Base-by-base conservation (phyloP, 2,329 filamentous ascomycete species). In the Calonectria henricotiae region DNA sequence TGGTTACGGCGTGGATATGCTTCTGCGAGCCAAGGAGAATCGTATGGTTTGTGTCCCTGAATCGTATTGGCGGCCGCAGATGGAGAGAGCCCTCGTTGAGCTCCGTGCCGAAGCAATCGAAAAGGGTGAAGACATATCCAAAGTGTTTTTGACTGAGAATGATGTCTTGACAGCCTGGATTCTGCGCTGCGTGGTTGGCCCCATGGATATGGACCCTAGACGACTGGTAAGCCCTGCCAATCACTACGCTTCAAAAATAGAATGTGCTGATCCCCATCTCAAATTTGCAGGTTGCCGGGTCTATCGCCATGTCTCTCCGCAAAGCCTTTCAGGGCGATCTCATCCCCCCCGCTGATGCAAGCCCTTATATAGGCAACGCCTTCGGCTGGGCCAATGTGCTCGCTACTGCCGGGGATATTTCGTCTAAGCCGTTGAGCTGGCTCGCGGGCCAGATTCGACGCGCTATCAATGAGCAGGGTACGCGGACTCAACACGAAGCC, bases 41-140 rank as follows among this genome's bases (percentile, higher is more conserved):
- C 58, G 72, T 0, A 73, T 73, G 68, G 62, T 73, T 1, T 73
- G 68, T 8, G 62, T 73, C n/a, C 72, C 72, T 0, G 39, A 66
- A 2, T 44, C 69, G 0, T 71, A 66, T 27, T 71, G 66, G 69
- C 61, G 41, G 25, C 32, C 62, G 8, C 65, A 71, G 41, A 23
- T 43, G 27, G 17, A 71, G 27, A 17, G 60, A 32, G n/a, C 70
- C 17, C 35, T 62, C 1, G 4, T 12, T 0, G 68, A 72, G 9
- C n/a, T 73, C 1, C 20, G 54, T 2, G 44, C 46, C 0, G 44
- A 73, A 1, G 20, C 44, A 0, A 11, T 15, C 1, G 20, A 51
- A 8, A 65, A 67, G 1, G 62, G 66, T 0, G 17, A 67, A 1
- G 41, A 73, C 1, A 37, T 49, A 0, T 55, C 51, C n/a, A 71